These are phyloP conservation scores for Talaromyces borbonicus DNA, from an alignment of 495 filamentous ascomycete genomes.

Conservation along the genomic window DNA sequence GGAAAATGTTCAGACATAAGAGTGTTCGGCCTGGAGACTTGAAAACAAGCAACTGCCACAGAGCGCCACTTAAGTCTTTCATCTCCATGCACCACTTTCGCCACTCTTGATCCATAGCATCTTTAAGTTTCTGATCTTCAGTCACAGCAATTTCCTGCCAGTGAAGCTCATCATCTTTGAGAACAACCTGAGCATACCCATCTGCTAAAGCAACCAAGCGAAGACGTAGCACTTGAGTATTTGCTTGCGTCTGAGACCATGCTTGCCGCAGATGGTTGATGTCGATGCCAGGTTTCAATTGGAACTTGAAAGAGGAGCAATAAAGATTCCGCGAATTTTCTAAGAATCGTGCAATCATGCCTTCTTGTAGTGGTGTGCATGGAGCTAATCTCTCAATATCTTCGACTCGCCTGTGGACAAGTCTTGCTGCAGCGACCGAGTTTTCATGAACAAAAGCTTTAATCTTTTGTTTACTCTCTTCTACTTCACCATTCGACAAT, in stretches of 20 bases:
- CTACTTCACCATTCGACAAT: conserved; percentile 23
- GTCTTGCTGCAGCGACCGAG: conserved; percentile 32
- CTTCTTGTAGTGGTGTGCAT: conserved; percentile 71
- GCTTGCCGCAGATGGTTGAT: conserved; percentile 33
- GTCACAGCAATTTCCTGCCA: conserved; percentile 33
- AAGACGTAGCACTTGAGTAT: conserved; percentile 53
- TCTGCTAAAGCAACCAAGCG: conserved; percentile 54
- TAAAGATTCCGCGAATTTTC: conserved; percentile 47
- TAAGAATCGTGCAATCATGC: conserved; percentile 63
- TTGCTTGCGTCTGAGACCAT: conserved; percentile 37
- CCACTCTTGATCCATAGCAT: conserved; percentile 16
- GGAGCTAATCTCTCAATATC: conserved; percentile 63
- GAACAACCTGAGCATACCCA: conserved; percentile 61
- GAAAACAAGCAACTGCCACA: conserved; percentile 37
- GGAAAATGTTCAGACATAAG: conserved; percentile 61
- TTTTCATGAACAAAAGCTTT: conserved; percentile 48
- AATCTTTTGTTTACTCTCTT: conserved; percentile 43
- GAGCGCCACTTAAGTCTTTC: conserved; percentile 14
- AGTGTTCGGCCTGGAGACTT: conserved; percentile 17
- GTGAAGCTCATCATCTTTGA: conserved; percentile 33
- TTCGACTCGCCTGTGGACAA: conserved; percentile 28
- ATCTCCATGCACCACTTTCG: conserved; percentile 34
- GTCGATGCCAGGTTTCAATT: conserved; percentile 33
- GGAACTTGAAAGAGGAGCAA: conserved; percentile 58
- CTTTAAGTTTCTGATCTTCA: conserved; percentile 19